Base-by-base conservation (phyloP, 345 rosid genomes). In the Euphorbia peplus region DNA sequence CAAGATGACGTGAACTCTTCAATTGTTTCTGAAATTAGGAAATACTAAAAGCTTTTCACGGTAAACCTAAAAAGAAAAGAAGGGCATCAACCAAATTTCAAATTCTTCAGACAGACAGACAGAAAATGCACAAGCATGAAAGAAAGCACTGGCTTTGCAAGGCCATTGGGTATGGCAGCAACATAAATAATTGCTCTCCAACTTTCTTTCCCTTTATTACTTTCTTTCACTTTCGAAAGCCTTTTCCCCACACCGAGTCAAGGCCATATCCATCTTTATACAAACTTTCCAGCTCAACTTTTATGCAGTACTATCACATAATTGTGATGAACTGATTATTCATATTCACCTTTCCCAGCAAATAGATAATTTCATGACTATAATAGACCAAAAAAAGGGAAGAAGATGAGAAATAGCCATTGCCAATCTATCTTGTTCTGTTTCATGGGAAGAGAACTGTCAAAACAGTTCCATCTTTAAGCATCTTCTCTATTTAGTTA, bases 111-210 rank as follows among this genome's bases (percentile, higher is more conserved):
- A 46, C 47, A 18, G 55, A 28, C 53, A 11, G 53, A 42, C 30
- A 55, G 18, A 35, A 54, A n/a, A n/a, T n/a, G n/a, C n/a, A n/a
- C n/a, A 11, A n/a, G 16, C 4, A 16, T 0, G 52, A n/a, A 4
- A 1, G n/a, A 67, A 63, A 68, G 41, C 73, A 25, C 54, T 64
- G 54, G 46, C 32, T 44, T 75, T 68, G n/a, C n/a, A n/a, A 32
- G 37, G 37, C 11, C 57, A 69, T 48, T 58, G 67, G 73, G 42
- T 57, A 7, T 22, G 28, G 47, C 56, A 67, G 26, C 69, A 61
- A 73, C 50, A 55, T 74, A 62, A 64, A 55, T 74, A 62, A 64
- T 57, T 61, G 37, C 52, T 64, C 14, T 25, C 24, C 46, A 24
- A 60, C 25, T 48, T 54, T 44, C 25, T 48, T 54, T 44, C 25